These are phyloP conservation scores for Diaporthe nobilis DNA, from an alignment of 2,329 filamentous ascomycete species.

Conservation along the genomic window DNA sequence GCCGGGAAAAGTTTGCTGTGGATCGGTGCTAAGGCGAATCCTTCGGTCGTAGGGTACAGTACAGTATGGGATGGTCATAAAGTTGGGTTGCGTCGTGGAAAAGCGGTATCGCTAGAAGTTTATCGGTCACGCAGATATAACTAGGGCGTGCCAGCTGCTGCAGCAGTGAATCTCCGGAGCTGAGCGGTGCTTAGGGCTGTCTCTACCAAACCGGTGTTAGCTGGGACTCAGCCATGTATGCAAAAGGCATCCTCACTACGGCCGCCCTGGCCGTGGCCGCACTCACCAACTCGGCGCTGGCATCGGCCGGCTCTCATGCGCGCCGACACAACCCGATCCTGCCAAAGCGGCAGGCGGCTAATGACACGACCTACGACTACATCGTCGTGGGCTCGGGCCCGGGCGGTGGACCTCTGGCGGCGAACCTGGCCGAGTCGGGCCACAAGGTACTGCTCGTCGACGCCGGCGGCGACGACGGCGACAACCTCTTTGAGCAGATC, in stretches of 20 bases:
- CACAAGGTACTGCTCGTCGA: constrained; percentile 55
- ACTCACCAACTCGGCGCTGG: background rate
- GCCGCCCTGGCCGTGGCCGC: background rate
- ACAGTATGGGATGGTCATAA: background rate
- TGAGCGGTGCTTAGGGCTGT: background rate
- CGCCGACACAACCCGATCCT: constrained; percentile 27
- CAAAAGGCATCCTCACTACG: background rate
- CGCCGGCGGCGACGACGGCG: constrained; percentile 70
- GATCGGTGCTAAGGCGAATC: background rate
- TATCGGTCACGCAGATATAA: background rate
- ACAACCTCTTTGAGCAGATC: constrained; percentile 46
- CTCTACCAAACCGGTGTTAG: background rate
- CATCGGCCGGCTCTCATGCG: background rate
- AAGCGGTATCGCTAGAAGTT: background rate
- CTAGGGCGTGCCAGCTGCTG: background rate
- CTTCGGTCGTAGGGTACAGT: background rate
- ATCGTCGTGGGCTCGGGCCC: constrained; percentile 40
- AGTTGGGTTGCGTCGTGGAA: no score
- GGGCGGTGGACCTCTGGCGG: constrained; percentile 37
- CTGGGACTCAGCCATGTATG: constrained; percentile 1
- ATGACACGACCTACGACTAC: constrained; percentile 37
- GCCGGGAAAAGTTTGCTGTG: background rate
- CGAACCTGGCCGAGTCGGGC: constrained; percentile 37
- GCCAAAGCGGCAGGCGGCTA: constrained; percentile 10
- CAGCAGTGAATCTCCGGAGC: background rate